A percentile compares a stretch with the other conserved stretches of the same genome.
phyloP scores from a whole-genome alignment of 176 grass and related monocot genomes.

The Avena eriantha region DNA sequence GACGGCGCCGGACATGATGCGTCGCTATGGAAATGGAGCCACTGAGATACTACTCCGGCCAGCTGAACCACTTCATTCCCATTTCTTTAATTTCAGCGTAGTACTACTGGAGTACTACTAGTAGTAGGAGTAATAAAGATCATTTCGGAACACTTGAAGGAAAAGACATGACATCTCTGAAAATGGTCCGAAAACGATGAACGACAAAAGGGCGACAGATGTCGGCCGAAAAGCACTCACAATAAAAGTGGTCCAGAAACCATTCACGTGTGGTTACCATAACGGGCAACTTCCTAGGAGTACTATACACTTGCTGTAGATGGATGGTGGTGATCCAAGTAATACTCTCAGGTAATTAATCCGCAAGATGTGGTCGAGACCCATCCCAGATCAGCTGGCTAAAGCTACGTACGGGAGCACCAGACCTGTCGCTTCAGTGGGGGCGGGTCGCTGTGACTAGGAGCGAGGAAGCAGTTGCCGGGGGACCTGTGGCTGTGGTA shows the following conservation, averaged over 20 bases:
- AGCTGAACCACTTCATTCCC: no score
- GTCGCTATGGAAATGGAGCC: constrained; percentile 39
- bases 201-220: neutral
- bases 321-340: no score
- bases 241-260: constrained; percentile 12
- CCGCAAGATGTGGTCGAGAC: neutral
- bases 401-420: neutral
- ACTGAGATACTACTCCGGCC: neutral
- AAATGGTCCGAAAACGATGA: neutral
- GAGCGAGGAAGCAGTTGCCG: no score
- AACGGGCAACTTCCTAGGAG: neutral
- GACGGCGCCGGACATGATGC: constrained; percentile 30
- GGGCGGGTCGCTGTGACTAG: no score
- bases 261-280: neutral
- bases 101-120: neutral
- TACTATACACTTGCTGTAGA: no score
- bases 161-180: neutral
- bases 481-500: no score
- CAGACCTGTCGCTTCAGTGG: neutral
- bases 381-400: neutral
- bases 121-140: neutral
- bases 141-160: neutral
- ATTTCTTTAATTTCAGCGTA: neutral
- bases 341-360: neutral
- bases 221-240: neutral